Base-by-base conservation (phyloP, 331 rosid species). In the Acacia pycnantha region DNA sequence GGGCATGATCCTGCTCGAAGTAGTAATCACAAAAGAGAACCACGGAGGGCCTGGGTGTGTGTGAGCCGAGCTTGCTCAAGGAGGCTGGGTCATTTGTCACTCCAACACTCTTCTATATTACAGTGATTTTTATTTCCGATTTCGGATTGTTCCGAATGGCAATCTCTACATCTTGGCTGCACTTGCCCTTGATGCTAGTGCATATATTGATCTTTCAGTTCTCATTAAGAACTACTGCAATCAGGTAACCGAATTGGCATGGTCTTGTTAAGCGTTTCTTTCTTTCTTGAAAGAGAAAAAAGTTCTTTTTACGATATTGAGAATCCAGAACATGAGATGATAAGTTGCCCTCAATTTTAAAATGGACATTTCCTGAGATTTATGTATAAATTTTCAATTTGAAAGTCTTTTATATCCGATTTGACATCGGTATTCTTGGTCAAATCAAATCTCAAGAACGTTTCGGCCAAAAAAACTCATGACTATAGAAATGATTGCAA, bases 211-310 rank as follows among this genome's bases (percentile, higher is more conserved):
- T 86, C 82, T 64, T 82, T 70, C 85, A 61, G 24, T 81, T 88
- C 68, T 59, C 85, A 7, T 71, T 77, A 0, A 82, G 46, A 84
- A 74, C 80, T 70, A 78, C 71, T 50, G 86, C 90, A 40, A 84
- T 90, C 84, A 84, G 90, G 90, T 89, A 40, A 67, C 72, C 47
- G 27, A 44, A 41, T 26, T 44, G 3, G n/a, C 37, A 10, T 11
- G 44, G 8, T 14, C 40, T 26, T 19, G 12, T 50, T 27, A 2
- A 9, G 11, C 22, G 35, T n/a, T 18, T 24, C 13, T 43, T 44
- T 77, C 22, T 26, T 58, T 56, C 10, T 75, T 13, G 5, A n/a
- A 53, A 27, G 11, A 27, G 6, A 29, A 24, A 24, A 14, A 22
- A 6, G 8, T 14, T 70, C 29, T 12, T 41, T 70, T 2, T 53